These are phyloP conservation scores for Colletotrichum orbiculare DNA, from an alignment of 2,329 filamentous ascomycete species.

Conservation along the genomic window DNA sequence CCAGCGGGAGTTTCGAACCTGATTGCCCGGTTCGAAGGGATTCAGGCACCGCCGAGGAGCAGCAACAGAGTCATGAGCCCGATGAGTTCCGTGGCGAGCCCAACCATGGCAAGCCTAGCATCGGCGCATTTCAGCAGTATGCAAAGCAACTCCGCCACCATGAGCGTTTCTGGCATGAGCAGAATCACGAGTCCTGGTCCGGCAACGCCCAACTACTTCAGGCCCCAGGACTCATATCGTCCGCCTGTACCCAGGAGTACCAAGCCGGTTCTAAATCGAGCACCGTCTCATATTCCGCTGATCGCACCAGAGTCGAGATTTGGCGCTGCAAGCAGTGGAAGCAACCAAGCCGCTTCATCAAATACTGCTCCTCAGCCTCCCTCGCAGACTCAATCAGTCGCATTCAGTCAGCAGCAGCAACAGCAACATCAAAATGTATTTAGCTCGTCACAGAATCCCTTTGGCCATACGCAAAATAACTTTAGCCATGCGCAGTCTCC, in stretches of 20 bases:
- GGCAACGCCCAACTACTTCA: conserved; percentile 33
- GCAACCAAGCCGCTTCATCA: conserved; percentile 16
- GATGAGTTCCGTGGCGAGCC: conserved; percentile 38
- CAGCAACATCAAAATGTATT: conserved; percentile 4
- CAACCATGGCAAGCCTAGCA: conserved; percentile 38
- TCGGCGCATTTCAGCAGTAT: conserved; percentile 48
- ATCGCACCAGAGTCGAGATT: conserved; percentile 33
- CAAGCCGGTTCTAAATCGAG: conserved; percentile 47
- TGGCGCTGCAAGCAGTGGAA: conserved; percentile 27
- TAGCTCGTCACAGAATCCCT: not conserved
- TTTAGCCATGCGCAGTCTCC: not conserved
- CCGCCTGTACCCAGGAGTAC: conserved; percentile 53
- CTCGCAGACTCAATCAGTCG: conserved; percentile 17
- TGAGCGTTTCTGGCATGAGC: conserved; percentile 31
- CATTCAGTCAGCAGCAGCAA: conserved; percentile 6
- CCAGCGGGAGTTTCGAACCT: conserved; percentile 50
- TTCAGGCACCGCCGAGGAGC: conserved; percentile 47
- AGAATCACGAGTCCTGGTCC: conserved; percentile 47
- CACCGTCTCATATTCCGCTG: conserved; percentile 37
- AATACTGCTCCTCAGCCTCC: conserved; percentile 1
- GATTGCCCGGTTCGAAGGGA: conserved; percentile 53
- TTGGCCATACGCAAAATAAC: not conserved
- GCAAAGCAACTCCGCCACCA: conserved; percentile 40
- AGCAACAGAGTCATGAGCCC: conserved; percentile 43
- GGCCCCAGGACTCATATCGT: conserved; percentile 23